Base-by-base conservation (phyloP, 345 rosid genomes). In the Schrenkiella parvula region DNA sequence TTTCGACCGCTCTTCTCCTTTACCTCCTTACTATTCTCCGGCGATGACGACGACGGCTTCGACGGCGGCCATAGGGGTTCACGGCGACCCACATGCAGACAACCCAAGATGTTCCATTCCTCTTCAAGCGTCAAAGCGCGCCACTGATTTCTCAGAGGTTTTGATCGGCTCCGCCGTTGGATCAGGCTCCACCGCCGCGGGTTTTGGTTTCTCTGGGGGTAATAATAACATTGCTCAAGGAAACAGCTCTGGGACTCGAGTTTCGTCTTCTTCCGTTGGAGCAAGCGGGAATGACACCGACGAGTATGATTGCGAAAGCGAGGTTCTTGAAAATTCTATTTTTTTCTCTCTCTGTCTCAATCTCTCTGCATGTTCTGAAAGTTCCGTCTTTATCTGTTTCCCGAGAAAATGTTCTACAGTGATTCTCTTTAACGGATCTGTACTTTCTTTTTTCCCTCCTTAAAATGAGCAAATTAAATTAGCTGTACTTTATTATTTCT, bases 241-340 rank as follows among this genome's bases (percentile, higher is more conserved):
- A 32, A 46, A 65, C 23, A 60, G 76, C 63, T 71, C 77, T 0
- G 83, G 69, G 6, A 80, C 68, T 38, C 66, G 78, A 29, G 64
- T 77, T 35, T 73, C 89, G 42, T 85, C 87, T 58, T 82, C 79
- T 65, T 80, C 87, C 0, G 52, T 78, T 64, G 97, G 85, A 34
- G 82, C 68, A 54, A 80, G 88, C 28, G 93, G 79, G 66, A 88
- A 83, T 18, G 92, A 86, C 35, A 75, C 82, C 14, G 90, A 88
- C 47, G 95, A 86, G 69, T 83, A 83, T 61, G 96, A 92, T 15
- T 84, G 86, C 22, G 90, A 88, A 75, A 90, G 95, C 80, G 98
- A 88, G 96, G 98, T 88, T 6, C 66, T 82, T 23, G 15, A 9
- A 10, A 12, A 25, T 1, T 37, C 70, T 62, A 14, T 8, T 2